Base-by-base conservation (phyloP, 2,329 filamentous ascomycete species). In the Fusarium anguioides region DNA sequence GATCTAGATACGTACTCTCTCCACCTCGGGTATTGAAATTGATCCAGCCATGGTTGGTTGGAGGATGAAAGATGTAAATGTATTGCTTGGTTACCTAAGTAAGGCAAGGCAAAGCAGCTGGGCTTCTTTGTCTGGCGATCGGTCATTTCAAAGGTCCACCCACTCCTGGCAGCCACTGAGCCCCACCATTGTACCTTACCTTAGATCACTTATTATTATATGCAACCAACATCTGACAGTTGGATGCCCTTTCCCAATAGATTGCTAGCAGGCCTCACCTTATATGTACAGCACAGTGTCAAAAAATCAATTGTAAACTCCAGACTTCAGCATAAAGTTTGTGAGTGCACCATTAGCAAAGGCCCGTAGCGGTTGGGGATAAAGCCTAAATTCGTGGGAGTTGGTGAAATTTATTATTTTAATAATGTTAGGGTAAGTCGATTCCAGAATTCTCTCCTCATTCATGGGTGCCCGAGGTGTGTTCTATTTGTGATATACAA, bases 1-100 rank as follows among this genome's bases (percentile, higher is more conserved):
- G 31, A 33, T n/a, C 29, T 17, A 33, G 4, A 33, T n/a, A 59
- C 55, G 42, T n/a, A 72, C 70, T 6, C 54, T 48, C 58, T 72
- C 70, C 23, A 72, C 59, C 44, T 72, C 51, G 15, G 51, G 20
- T 33, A 50, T 50, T 26, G 51, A 50, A 33, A 33, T 33, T 8
- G 31, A 33, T 33, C 15, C 31, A 33, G 31, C 31, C 31, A 33
- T 33, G 14, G 31, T 33, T 33, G 31, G 31, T 33, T 33, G 31
- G 12, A 33, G 15, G 31, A 33, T 33, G 31, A 9, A 33, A n/a
- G 15, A 33, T 33, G 31, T n/a, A 14, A 33, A n/a, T 33, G 29
- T 17, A 31, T 31, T 31, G 31, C 31, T 33, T 33, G 31, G 31
- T 33, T 33, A 33, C n/a, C n/a, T n/a, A n/a, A n/a, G n/a, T n/a